A percentile compares a stretch with the other conserved stretches of the same genome.
Evolutionary conservation across 805 yeast species (phyloP).

Genomic region (Metschnikowia hibisci): DNA sequence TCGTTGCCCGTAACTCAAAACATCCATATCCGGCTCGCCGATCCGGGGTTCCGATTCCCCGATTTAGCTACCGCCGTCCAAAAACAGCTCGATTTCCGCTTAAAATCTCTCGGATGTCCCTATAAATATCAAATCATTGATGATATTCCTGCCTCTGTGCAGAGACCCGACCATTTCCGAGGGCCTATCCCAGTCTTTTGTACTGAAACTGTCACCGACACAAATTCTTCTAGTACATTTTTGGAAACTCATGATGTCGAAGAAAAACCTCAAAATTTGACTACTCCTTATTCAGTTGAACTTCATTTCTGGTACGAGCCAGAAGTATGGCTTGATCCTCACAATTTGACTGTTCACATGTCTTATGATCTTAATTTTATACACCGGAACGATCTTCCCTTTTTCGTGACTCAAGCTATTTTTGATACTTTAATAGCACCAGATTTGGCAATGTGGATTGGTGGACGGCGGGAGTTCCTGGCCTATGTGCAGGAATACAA

Average conservation of each 20-base stretch:
- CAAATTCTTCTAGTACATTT: too few species aligned
- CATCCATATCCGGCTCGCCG: constrained; percentile 27
- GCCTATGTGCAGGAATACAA: constrained; percentile 1
- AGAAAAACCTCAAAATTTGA: too few species aligned
- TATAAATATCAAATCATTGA: constrained; percentile 12
- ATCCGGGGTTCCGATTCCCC: constrained; percentile 53
- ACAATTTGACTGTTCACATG: constrained; percentile 31
- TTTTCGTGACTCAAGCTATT: constrained; percentile 48
- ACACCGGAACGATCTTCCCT: constrained; percentile 60
- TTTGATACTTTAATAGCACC: constrained; percentile 29
- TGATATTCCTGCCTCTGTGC: constrained; percentile 10
- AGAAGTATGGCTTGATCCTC: constrained; percentile 42
- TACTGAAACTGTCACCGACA: too few species aligned
- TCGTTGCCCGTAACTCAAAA: constrained; percentile 19
- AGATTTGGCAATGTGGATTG: constrained; percentile 18
- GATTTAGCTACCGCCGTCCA: constrained; percentile 56
- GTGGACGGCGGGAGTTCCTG: neutral
- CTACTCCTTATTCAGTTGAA: constrained; percentile 20
- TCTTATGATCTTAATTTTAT: constrained; percentile 42
- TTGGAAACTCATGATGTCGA: too few species aligned
- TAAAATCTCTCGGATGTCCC: constrained; percentile 7
- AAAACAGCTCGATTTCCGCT: constrained; percentile 26
- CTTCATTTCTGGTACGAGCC: constrained; percentile 39
- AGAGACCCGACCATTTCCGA: constrained; percentile 1
- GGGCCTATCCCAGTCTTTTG: constrained; percentile 1